Evolutionary conservation across 2,329 filamentous ascomycete genomes (phyloP).

Genomic region (Aspergillus sergii): DNA sequence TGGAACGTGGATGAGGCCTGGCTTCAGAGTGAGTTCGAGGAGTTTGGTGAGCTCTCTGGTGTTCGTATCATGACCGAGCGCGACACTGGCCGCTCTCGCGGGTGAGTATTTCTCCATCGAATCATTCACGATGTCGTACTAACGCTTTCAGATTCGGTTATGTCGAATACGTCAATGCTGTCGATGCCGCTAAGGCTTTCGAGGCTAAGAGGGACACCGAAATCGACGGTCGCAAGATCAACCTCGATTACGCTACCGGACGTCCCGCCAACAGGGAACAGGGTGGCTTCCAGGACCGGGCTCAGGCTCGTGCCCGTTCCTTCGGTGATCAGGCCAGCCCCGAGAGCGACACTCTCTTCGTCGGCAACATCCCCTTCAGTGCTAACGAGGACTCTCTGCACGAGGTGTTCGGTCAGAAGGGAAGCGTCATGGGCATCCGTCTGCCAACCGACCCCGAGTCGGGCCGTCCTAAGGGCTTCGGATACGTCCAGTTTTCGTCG

Average conservation of each 20-base stretch:
- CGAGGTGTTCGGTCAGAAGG: constrained; percentile 72
- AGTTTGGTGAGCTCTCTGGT: constrained; percentile 70
- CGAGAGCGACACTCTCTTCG: constrained; percentile 83
- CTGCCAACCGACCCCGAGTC: constrained; percentile 86
- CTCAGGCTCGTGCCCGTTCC: constrained; percentile 51
- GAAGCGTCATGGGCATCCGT: constrained; percentile 75
- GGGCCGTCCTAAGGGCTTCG: constrained; percentile 87
- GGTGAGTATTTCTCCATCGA: constrained; percentile 49
- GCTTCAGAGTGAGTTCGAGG: constrained; percentile 78
- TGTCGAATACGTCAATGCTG: constrained; percentile 76
- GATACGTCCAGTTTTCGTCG: constrained; percentile 81
- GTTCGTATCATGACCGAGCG: constrained; percentile 84
- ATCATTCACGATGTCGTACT: constrained; percentile 3
- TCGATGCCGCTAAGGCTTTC: constrained; percentile 70
- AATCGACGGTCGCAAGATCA: constrained; percentile 73
- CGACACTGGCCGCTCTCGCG: constrained; percentile 79
- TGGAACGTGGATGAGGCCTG: constrained; percentile 88
- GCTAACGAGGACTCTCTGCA: constrained; percentile 74
- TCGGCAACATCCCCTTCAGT: constrained; percentile 88
- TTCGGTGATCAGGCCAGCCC: constrained; percentile 81
- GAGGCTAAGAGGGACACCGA: constrained; percentile 74
- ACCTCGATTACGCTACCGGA: constrained; percentile 76
- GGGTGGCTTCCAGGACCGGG: constrained; percentile 64
- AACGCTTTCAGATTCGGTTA: constrained; percentile 70
- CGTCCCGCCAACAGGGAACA: constrained; percentile 59